phyloP scores from a whole-genome alignment of 78 protist species.

The Dictyostelium capitatum region DNA sequence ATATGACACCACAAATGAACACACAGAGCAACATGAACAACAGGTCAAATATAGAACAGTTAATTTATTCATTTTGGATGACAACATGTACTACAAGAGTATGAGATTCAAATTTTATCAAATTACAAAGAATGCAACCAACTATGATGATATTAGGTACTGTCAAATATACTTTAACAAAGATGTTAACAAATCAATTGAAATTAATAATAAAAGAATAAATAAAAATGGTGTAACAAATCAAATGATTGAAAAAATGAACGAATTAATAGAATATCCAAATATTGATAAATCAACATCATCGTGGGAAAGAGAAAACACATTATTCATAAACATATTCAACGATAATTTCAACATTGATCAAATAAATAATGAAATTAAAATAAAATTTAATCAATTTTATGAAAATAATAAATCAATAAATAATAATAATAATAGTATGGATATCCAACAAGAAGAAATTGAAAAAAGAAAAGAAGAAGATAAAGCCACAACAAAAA shows the following conservation, averaged over 20 bases:
- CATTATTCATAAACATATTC: neutral
- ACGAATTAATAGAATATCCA: neutral
- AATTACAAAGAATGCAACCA: neutral
- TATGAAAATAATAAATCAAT: neutral
- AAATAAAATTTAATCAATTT: neutral
- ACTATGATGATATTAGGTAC: neutral
- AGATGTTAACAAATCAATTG: neutral
- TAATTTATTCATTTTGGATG: slow-evolving; percentile 13
- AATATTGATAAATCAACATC: neutral
- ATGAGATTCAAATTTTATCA: slow-evolving; percentile 33
- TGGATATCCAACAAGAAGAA: neutral
- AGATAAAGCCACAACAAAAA: neutral
- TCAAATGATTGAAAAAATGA: slow-evolving; percentile 16
- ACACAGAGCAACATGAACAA: no score
- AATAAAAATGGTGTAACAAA: neutral
- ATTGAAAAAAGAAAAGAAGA: neutral
- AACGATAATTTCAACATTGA: neutral
- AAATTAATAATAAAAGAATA: neutral
- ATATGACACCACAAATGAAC: neutral
- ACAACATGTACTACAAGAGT: slow-evolving; percentile 29
- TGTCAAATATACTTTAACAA: slow-evolving; percentile 20
- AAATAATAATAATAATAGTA: neutral
- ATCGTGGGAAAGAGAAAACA: neutral
- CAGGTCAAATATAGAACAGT: neutral
- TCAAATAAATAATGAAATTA: neutral